A percentile compares a stretch with the other conserved stretches of the same genome.
Conservation (phyloP, 2,329 filamentous ascomycete genomes). For the Ustilaginoidea virens region DNA sequence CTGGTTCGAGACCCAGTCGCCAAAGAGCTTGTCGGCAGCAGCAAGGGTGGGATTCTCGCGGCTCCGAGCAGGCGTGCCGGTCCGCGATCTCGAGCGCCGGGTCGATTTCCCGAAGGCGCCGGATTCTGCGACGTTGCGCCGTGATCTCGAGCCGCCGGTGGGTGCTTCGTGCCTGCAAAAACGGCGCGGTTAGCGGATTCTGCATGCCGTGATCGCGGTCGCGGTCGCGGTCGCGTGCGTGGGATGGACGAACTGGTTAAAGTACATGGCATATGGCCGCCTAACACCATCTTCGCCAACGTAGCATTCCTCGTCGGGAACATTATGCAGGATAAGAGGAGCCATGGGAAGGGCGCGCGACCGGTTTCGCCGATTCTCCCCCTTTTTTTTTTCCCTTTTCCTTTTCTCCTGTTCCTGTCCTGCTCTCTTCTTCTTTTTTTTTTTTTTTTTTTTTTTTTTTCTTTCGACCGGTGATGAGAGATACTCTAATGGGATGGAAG, state of each 20-base stretch:
- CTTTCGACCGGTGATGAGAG: too few relatives aligned
- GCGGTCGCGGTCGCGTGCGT: too few relatives aligned
- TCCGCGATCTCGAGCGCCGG: conserved; percentile 44
- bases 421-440: too few relatives aligned
- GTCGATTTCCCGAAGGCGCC: conserved; percentile 55
- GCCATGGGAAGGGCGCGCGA: conserved; percentile 27
- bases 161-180: conserved; percentile 34
- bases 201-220: too few relatives aligned
- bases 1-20: conserved; percentile 38
- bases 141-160: conserved; percentile 29
- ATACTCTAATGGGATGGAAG: too few relatives aligned
- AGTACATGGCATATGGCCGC: conserved; percentile 51
- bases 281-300: conserved; percentile 49
- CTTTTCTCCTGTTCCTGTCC: too few relatives aligned
- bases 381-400: too few relatives aligned
- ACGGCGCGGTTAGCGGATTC: background rate
- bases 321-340: conserved; percentile 52
- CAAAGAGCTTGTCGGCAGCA: conserved; percentile 46
- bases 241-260: conserved; percentile 36
- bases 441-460: too few relatives aligned
- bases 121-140: conserved; percentile 40
- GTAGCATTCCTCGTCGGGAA: conserved; percentile 53
- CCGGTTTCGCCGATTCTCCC: too few relatives aligned
- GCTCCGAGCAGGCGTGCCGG: conserved; percentile 37
- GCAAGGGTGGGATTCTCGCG: conserved; percentile 47